Evolutionary conservation across 2,329 filamentous ascomycete species (phyloP), one percentile per base, ranked within the genome.

Genomic region (Colletotrichum kahawae): DNA sequence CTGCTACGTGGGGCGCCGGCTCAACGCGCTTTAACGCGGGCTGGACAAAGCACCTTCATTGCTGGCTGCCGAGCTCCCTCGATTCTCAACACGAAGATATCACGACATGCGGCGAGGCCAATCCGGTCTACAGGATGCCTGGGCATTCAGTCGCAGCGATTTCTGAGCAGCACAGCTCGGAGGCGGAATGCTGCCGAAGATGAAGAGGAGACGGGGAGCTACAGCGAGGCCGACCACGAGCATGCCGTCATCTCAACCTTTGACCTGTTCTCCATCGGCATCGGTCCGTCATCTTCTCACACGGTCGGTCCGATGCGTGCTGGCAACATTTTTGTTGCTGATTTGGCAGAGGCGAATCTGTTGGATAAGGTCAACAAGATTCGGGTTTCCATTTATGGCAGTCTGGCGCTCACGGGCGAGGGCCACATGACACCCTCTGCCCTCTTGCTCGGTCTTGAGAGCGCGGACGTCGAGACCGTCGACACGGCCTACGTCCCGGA

Each of bases 161-260:
- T 48, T 21, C 34, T 77, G 31, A 70, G 63, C 67, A 77, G n/a
- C 66, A 70, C 72, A 10, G n/a, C 69, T 5, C 62, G 29, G 6
- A 43, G 74, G 31, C 56, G 43, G 51, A 59, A 71, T 21, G 77
- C 78, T 13, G 78, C 76, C 18, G 79, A 79, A 13, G 82, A 83
- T 33, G 83, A 85, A 2, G 78, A 80, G 5, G 78, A 83, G 4
- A 78, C 82, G 4, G 85, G 86, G 67, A 85, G 83, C 13, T 88
- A 89, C 79, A 88, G 85, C 75, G 87, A 89, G 77, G 83, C 87
- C 2, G 87, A 88, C 63, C 85, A 87, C 62, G 87, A 89, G 77
- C 87, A 89, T 77, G 87, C 87, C 73, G 87, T 89, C 78, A 89
- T 89, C 71, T 89, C 87, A 4, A 87, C 87, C 0, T 89, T 89